These are phyloP conservation scores for Pulveroboletus sp. DNA, from an alignment of 1,284 basidiomycete species.

Conservation along the genomic window DNA sequence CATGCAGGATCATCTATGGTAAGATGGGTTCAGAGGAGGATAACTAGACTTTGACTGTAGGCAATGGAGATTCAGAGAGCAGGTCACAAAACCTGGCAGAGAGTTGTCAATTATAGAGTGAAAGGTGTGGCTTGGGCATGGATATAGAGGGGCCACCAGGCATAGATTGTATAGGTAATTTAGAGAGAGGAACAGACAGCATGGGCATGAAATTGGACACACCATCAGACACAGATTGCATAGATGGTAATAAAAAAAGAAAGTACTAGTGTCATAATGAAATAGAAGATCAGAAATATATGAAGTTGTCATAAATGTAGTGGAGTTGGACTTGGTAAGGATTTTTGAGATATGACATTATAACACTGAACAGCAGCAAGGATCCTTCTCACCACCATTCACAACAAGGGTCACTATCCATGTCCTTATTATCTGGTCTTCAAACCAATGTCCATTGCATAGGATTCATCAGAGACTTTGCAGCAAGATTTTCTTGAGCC, in stretches of 20 bases:
- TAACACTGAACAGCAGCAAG: too few species aligned
- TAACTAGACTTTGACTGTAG: background rate
- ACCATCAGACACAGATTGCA: background rate
- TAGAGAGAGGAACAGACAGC: too few species aligned
- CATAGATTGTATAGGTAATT: background rate
- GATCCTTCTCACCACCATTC: background rate
- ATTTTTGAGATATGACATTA: too few species aligned
- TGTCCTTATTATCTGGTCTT: slow-evolving; percentile 1
- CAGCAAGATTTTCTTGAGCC: background rate
- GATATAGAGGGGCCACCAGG: background rate
- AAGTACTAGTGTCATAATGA: too few species aligned
- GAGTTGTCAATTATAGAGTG: background rate
- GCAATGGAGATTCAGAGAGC: background rate
- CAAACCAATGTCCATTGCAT: background rate
- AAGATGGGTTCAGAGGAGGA: background rate
- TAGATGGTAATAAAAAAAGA: background rate
- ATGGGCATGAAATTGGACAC: too few species aligned
- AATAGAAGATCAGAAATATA: too few species aligned
- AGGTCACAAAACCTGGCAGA: background rate
- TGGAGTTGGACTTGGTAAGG: too few species aligned
- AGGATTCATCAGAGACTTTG: background rate
- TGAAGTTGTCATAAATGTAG: too few species aligned
- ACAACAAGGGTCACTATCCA: background rate
- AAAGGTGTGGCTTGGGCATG: background rate
- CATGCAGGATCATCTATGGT: background rate